Percentiles rank a stretch among this genome's conserved stretches.
phyloP scores from a whole-genome alignment of 768 basidiomycete genomes.

The Scleroderma citrinum region DNA sequence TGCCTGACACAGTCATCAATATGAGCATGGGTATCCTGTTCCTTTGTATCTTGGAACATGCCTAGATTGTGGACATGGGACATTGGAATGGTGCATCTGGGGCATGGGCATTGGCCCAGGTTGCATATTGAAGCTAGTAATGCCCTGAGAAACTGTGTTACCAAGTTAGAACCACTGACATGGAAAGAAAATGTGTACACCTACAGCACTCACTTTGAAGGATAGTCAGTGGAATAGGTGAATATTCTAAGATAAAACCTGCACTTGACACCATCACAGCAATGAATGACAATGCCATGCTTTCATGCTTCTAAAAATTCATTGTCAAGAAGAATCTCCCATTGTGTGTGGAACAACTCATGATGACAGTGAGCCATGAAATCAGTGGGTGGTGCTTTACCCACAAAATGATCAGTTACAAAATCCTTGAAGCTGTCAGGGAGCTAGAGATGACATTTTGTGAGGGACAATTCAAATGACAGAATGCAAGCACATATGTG shows the following conservation, averaged over 20 bases:
- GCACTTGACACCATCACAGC: conserved; percentile 10
- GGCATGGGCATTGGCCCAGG: no score
- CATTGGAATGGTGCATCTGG: no score
- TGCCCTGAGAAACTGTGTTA: no score
- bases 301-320: conserved; percentile 13
- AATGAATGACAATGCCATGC: conserved; percentile 14
- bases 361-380: conserved; percentile 9
- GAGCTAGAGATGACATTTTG: not conserved
- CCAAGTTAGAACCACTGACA: not conserved
- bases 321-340: conserved; percentile 13
- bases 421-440: conserved; percentile 9
- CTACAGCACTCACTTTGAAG: conserved; percentile 22
- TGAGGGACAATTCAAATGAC: not conserved
- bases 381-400: not conserved
- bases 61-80: no score
- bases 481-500: not conserved
- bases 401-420: not conserved
- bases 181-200: not conserved
- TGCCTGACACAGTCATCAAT: no score
- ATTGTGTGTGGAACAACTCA: conserved; percentile 17
- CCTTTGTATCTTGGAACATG: no score
- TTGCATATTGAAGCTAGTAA: no score
- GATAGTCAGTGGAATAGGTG: conserved; percentile 21
- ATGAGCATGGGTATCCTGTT: no score
- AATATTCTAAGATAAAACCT: conserved; percentile 17